phyloP scores from a whole-genome alignment of 768 basidiomycete species.

The Tylopilus felleus region DNA sequence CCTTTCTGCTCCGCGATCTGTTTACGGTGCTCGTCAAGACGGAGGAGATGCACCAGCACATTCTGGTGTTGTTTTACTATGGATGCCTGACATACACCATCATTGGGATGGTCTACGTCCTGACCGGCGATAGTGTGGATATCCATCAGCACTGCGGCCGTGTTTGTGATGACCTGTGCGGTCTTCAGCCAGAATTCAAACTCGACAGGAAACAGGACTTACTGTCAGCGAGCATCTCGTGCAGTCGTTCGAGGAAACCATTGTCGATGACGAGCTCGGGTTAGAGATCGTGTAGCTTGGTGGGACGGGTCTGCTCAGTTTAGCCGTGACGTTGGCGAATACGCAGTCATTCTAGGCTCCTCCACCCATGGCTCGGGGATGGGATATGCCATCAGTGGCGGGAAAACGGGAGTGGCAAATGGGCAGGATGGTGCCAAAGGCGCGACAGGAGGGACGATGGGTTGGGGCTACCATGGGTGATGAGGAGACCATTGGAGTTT shows the following conservation, averaged over 20 bases:
- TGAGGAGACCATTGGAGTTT: too few species aligned
- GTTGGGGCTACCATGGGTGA: too few species aligned
- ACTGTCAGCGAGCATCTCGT: slow-evolving; percentile 91
- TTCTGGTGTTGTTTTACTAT: slow-evolving; percentile 87
- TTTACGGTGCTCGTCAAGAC: slow-evolving; percentile 87
- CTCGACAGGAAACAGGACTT: slow-evolving; percentile 43
- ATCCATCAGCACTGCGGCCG: slow-evolving; percentile 87
- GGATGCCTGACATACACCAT: slow-evolving; percentile 84
- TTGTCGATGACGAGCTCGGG: slow-evolving; percentile 93
- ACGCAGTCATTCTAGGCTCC: too few species aligned
- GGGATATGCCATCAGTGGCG: too few species aligned
- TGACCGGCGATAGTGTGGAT: slow-evolving; percentile 82
- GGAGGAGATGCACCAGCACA: slow-evolving; percentile 85
- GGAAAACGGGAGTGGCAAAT: too few species aligned
- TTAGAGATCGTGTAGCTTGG: slow-evolving; percentile 96
- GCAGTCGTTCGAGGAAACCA: slow-evolving; percentile 83
- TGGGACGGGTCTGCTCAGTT: too few species aligned
- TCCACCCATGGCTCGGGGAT: too few species aligned
- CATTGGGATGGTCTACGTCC: slow-evolving; percentile 78
- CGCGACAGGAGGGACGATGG: too few species aligned
- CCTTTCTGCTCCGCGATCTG: slow-evolving; percentile 85
- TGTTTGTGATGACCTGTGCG: slow-evolving; percentile 93
- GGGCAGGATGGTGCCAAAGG: too few species aligned
- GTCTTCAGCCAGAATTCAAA: not conserved
- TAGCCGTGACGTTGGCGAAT: too few species aligned